phyloP scores from a whole-genome alignment of 495 filamentous ascomycete species.

The Cairneyella variabilis region DNA sequence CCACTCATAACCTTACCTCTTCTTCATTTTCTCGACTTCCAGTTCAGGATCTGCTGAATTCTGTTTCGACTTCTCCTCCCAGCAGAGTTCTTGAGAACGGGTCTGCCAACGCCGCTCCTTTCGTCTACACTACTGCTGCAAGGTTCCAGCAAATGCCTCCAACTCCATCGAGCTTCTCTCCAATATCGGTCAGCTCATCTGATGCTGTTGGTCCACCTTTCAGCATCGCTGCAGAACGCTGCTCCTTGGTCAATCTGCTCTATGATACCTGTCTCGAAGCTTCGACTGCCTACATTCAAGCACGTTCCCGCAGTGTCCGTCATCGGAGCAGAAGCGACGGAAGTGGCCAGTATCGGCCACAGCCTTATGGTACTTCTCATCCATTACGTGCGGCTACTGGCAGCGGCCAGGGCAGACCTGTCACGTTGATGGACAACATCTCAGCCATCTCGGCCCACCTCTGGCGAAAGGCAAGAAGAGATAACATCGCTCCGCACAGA shows the following conservation, averaged over 20 bases:
- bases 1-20: too few relatives aligned
- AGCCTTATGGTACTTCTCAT: background rate
- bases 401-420: background rate
- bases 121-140: too few relatives aligned
- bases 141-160: too few relatives aligned
- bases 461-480: conserved; percentile 15
- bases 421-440: conserved; percentile 20
- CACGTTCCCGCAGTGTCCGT: background rate
- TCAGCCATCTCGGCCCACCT: conserved; percentile 9
- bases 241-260: conserved; percentile 6
- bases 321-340: background rate
- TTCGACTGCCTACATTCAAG: conserved; percentile 3
- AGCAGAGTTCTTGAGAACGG: too few relatives aligned
- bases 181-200: background rate
- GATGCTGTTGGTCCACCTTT: background rate
- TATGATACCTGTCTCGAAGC: conserved; percentile 18
- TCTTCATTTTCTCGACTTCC: too few relatives aligned
- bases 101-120: too few relatives aligned
- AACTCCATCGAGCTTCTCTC: background rate
- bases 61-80: too few relatives aligned
- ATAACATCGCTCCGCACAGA: conserved; percentile 14
- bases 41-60: too few relatives aligned
- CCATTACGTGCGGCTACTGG: too few relatives aligned
- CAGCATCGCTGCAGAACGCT: conserved; percentile 5
- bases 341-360: background rate